phyloP scores from a whole-genome alignment of 768 basidiomycete genomes.

The Hirschioporus abietinus region DNA sequence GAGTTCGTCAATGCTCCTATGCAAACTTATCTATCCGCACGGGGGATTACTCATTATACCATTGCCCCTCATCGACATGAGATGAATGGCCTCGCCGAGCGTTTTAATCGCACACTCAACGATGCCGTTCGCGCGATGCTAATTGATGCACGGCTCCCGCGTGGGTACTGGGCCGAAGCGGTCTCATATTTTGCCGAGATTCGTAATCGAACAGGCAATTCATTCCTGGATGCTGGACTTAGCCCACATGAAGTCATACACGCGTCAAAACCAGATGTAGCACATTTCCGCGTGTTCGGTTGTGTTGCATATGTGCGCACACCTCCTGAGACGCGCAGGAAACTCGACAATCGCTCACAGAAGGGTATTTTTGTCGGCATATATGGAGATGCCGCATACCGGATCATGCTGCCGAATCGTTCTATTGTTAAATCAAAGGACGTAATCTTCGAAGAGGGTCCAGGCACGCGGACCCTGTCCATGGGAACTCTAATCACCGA shows the following conservation, averaged over 20 bases:
- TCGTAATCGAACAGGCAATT: slow-evolving; percentile 2
- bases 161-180: slow-evolving; percentile 30
- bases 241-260: slow-evolving; percentile 21
- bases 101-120: slow-evolving; percentile 26
- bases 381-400: slow-evolving; percentile 11
- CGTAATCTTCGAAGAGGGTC: too few species aligned
- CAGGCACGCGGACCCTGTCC: too few species aligned
- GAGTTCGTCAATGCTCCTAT: slow-evolving; percentile 18
- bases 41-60: not conserved
- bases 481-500: too few species aligned
- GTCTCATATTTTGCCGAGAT: not conserved
- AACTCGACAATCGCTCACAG: slow-evolving; percentile 16
- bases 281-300: slow-evolving; percentile 19
- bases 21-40: not conserved
- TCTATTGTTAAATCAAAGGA: too few species aligned
- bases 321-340: slow-evolving; percentile 21
- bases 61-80: not conserved
- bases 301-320: slow-evolving; percentile 16
- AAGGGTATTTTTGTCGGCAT: slow-evolving; percentile 16
- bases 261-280: slow-evolving; percentile 19
- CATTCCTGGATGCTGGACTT: not conserved
- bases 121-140: slow-evolving; percentile 29
- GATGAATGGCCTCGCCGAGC: slow-evolving; percentile 32
- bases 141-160: slow-evolving; percentile 21
- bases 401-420: too few species aligned